A percentile compares a stretch with the other conserved stretches of the same genome.
phyloP scores from a whole-genome alignment of 2,329 filamentous ascomycete species.

The Fusarium compactum region DNA sequence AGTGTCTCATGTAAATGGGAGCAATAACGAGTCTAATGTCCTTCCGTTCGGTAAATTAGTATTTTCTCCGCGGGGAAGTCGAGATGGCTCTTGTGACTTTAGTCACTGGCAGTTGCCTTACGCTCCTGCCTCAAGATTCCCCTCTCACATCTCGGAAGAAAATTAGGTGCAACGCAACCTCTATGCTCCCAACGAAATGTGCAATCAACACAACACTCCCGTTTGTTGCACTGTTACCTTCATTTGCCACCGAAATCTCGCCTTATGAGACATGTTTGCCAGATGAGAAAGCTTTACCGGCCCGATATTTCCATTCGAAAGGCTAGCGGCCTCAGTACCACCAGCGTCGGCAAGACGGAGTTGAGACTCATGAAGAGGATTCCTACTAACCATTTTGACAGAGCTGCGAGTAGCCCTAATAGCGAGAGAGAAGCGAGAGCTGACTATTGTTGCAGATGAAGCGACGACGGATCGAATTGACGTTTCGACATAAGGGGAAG shows the following conservation, averaged over 20 bases:
- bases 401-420: neutral
- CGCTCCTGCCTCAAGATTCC: neutral
- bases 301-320: no score
- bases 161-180: neutral
- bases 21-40: neutral
- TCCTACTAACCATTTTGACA: accelerated
- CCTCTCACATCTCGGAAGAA: neutral
- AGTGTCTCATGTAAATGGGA: neutral
- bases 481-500: neutral
- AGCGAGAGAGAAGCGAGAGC: accelerated
- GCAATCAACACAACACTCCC: neutral
- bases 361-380: neutral
- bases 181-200: neutral
- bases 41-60: neutral
- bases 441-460: neutral
- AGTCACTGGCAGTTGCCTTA: neutral
- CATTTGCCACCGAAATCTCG: conserved; percentile 4
- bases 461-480: neutral
- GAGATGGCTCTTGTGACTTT: neutral
- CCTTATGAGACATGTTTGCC: neutral
- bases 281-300: neutral
- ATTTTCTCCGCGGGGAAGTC: no score
- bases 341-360: neutral
- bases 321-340: neutral
- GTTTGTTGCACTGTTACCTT: neutral